Conservation (phyloP, 2,329 filamentous ascomycete species). For the Clathrospora elynae region DNA sequence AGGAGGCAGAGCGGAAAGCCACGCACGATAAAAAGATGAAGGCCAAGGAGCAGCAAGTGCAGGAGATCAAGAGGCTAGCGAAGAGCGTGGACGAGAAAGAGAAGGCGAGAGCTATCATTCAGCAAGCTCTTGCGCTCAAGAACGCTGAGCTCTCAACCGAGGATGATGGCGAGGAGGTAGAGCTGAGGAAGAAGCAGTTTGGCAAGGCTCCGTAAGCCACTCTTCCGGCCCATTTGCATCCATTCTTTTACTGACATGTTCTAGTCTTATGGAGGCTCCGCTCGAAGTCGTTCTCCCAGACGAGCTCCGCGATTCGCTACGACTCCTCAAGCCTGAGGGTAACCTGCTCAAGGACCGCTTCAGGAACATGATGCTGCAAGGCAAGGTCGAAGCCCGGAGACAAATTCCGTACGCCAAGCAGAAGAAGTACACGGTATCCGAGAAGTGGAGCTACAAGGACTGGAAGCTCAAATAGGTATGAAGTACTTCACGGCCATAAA, state of each 20-base stretch:
- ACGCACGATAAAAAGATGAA: conserved; percentile 79
- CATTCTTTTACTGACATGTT: conserved; percentile 15
- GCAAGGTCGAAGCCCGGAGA: conserved; percentile 83
- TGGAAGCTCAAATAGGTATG: conserved; percentile 66
- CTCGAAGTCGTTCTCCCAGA: conserved; percentile 58
- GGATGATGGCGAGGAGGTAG: conserved; percentile 47
- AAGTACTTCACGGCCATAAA: no score
- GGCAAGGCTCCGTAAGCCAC: conserved; percentile 62
- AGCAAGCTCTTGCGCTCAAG: conserved; percentile 34
- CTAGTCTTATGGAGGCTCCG: conserved; percentile 69
- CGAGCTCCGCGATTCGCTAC: conserved; percentile 57
- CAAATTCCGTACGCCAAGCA: conserved; percentile 82
- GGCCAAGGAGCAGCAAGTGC: conserved; percentile 71
- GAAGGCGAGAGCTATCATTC: conserved; percentile 43
- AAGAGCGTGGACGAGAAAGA: conserved; percentile 67
- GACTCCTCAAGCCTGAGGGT: conserved; percentile 80
- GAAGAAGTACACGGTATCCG: conserved; percentile 77
- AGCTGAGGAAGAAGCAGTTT: conserved; percentile 71
- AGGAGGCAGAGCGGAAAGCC: conserved; percentile 78
- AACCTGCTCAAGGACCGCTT: conserved; percentile 92
- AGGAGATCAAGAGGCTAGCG: conserved; percentile 72
- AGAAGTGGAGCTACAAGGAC: conserved; percentile 99
- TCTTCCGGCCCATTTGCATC: neutral
- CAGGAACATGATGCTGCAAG: conserved; percentile 82
- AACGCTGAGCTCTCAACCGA: conserved; percentile 33